Percentiles rank a stretch among this genome's conserved stretches.
phyloP scores from a whole-genome alignment of 345 rosid species.

The Fremontodendron californicum region DNA sequence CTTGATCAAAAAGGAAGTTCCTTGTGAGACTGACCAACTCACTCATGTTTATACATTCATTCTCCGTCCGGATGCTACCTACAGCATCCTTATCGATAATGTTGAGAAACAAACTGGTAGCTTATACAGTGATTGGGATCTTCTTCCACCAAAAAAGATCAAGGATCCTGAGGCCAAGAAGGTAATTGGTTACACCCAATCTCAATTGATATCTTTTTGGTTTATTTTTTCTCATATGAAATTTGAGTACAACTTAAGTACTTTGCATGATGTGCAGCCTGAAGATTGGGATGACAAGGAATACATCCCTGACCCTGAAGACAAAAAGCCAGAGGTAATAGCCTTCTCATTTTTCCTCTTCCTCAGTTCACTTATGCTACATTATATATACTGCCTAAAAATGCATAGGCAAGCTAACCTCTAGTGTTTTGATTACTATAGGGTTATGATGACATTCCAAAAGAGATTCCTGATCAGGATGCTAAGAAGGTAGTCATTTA shows the following conservation, averaged over 20 bases:
- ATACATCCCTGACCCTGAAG: constrained; percentile 90
- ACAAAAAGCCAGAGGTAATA: constrained; percentile 81
- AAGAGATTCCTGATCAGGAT: constrained; percentile 83
- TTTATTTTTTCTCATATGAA: not conserved
- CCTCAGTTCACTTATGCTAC: not conserved
- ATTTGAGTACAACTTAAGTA: not conserved
- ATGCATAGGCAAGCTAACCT: not conserved
- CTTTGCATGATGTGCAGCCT: constrained; percentile 48
- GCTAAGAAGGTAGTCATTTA: constrained; percentile 66
- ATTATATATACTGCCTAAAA: not conserved
- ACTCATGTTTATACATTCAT: constrained; percentile 88
- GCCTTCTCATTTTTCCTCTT: not conserved
- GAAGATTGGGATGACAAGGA: constrained; percentile 98
- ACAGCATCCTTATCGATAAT: constrained; percentile 86
- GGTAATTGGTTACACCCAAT: constrained; percentile 27
- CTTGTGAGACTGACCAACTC: constrained; percentile 99
- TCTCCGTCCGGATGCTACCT: constrained; percentile 91
- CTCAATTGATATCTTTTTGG: not conserved
- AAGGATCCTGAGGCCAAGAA: constrained; percentile 95
- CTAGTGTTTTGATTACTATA: constrained; percentile 11
- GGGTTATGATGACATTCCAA: constrained; percentile 95
- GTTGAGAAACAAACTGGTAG: constrained; percentile 94
- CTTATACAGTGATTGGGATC: constrained; percentile 87
- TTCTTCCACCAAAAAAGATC: constrained; percentile 82
- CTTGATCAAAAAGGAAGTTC: constrained; percentile 93